A percentile compares a stretch with the other conserved stretches of the same genome.
phyloP scores from a whole-genome alignment of 257 asterid species.

The Handroanthus guayacan region DNA sequence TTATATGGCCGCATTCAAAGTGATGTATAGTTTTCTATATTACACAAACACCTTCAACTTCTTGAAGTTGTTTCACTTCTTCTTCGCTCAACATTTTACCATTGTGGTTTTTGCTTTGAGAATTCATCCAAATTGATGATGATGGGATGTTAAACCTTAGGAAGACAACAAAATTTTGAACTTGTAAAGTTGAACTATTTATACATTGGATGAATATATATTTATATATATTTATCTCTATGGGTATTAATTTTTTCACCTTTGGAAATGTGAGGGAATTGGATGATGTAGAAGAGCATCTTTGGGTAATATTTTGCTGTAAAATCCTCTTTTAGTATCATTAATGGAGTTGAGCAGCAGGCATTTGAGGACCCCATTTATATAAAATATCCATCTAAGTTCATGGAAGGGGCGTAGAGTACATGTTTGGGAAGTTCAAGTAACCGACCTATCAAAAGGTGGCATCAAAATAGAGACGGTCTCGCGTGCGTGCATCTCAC shows the following conservation, averaged over 20 bases:
- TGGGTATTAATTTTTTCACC: no score
- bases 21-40: background rate
- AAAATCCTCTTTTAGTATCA: no score
- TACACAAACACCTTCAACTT: background rate
- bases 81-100: constrained; percentile 11
- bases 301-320: no score
- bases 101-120: constrained; percentile 18
- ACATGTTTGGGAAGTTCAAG: constrained; percentile 21
- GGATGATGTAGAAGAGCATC: no score
- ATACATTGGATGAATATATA: no score
- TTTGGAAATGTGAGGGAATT: no score
- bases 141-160: background rate
- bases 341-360: no score
- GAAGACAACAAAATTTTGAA: no score
- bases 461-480: constrained; percentile 5
- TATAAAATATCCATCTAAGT: no score
- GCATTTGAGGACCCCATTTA: no score
- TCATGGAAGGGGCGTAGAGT: background rate
- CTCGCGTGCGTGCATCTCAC: constrained; percentile 17
- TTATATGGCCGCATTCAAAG: background rate
- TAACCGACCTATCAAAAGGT: constrained; percentile 35
- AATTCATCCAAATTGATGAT: constrained; percentile 9
- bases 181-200: no score
- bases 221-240: no score
- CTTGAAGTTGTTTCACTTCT: background rate